Percentiles rank a stretch among this genome's conserved stretches.
phyloP scores from a whole-genome alignment of 202 grass and related monocot species.

The Zizania palustris region DNA sequence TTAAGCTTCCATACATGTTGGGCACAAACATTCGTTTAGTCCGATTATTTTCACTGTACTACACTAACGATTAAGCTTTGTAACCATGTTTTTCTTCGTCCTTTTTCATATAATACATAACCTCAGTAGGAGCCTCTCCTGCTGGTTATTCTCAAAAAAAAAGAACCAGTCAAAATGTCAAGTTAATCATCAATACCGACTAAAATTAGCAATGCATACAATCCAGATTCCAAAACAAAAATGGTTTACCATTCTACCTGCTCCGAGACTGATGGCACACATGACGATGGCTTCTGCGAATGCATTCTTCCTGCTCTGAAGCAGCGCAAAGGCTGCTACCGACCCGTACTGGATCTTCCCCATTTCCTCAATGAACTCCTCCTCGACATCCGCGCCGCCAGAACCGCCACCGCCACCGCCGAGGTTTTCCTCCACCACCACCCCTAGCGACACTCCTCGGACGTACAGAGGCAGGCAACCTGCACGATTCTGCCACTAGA shows the following conservation, averaged over 20 bases:
- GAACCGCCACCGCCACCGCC: conserved; percentile 10
- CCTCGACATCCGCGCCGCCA: conserved; percentile 48
- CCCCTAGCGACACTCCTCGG: no score
- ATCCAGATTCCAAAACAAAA: not conserved
- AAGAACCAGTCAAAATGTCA: conserved; percentile 16
- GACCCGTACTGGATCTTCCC: conserved; percentile 88
- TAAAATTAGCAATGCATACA: not conserved
- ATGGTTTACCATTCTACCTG: conserved; percentile 58
- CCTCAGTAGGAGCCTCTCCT: no score
- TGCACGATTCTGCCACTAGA: conserved; percentile 70
- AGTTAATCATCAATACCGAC: conserved; percentile 19
- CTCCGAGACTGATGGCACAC: conserved; percentile 48
- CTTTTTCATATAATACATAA: no score
- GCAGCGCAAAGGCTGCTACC: conserved; percentile 64
- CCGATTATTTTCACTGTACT: no score
- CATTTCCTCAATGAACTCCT: conserved; percentile 64
- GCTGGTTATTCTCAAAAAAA: no score
- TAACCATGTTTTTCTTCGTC: no score
- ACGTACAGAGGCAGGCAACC: conserved; percentile 72
- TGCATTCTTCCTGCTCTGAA: conserved; percentile 79
- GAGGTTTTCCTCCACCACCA: conserved; percentile 80
- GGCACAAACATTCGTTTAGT: no score
- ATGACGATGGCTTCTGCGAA: conserved; percentile 50
- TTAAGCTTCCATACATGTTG: no score
- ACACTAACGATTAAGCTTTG: no score